These are phyloP conservation scores for Pleurotus ostreatus DNA, from an alignment of 768 basidiomycete genomes.

Conservation along the genomic window DNA sequence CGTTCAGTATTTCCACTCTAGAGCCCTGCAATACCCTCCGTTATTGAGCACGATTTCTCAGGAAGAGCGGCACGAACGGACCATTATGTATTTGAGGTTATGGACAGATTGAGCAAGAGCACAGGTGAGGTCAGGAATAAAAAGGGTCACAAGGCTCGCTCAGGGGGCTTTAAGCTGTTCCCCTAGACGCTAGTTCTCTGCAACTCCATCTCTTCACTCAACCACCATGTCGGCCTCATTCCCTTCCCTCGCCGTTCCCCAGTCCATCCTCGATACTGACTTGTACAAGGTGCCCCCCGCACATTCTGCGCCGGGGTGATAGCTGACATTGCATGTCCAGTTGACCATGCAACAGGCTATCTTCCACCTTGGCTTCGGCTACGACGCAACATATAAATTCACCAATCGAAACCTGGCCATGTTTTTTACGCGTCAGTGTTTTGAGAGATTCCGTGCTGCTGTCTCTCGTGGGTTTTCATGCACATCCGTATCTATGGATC, in stretches of 20 bases:
- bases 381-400: slow-evolving; percentile 71
- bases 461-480: slow-evolving; percentile 45
- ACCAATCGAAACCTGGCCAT: slow-evolving; percentile 68
- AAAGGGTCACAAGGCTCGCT: background rate
- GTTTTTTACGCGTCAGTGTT: slow-evolving; percentile 62
- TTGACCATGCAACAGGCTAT: slow-evolving; percentile 97
- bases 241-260: background rate
- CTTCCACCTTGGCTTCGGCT: slow-evolving; percentile 67
- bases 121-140: background rate
- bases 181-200: background rate
- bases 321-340: slow-evolving; percentile 32
- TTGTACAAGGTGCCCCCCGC: slow-evolving; percentile 74
- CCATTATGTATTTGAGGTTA: slow-evolving; percentile 14
- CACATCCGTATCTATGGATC: slow-evolving; percentile 1
- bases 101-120: too few species aligned
- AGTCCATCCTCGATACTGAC: slow-evolving; percentile 87
- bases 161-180: background rate
- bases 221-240: slow-evolving; percentile 6
- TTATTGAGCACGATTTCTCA: background rate
- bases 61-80: slow-evolving; percentile 13
- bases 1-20: slow-evolving; percentile 74
- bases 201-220: background rate
- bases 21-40: slow-evolving; percentile 30
- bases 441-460: slow-evolving; percentile 52
- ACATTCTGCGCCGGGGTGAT: background rate